These are phyloP conservation scores for Conticribra guillardii DNA, from an alignment of 108 stramenopile species.

Conservation along the genomic window DNA sequence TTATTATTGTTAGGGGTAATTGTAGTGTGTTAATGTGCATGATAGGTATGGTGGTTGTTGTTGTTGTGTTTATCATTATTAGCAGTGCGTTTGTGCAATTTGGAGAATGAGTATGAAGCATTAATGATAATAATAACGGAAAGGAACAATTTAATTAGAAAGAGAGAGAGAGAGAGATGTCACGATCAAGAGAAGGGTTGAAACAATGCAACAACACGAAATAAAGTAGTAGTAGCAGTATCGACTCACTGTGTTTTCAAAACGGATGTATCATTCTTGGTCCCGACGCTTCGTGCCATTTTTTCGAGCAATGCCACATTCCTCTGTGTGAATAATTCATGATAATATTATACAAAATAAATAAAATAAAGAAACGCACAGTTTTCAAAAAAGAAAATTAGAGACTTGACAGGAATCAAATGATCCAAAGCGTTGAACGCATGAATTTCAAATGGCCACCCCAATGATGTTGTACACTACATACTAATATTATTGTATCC, in stretches of 20 bases:
- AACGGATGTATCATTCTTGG: slow-evolving; percentile 48
- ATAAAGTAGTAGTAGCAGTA: background rate
- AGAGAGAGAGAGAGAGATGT: too few relatives aligned
- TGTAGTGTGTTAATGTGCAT: too few relatives aligned
- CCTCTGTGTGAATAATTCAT: slow-evolving; percentile 37
- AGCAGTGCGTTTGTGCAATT: too few relatives aligned
- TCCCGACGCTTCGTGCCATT: slow-evolving; percentile 62
- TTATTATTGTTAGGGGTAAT: background rate
- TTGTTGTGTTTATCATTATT: too few relatives aligned
- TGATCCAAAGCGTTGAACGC: background rate
- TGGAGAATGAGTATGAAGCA: too few relatives aligned
- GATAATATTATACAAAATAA: background rate
- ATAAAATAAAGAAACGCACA: background rate
- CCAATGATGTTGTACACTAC: too few relatives aligned
- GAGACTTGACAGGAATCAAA: background rate
- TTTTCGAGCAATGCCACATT: slow-evolving; percentile 84
- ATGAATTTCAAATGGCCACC: background rate
- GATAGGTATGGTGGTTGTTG: too few relatives aligned
- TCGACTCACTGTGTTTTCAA: slow-evolving; percentile 71
- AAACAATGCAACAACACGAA: slow-evolving; percentile 1
- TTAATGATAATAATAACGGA: too few relatives aligned
- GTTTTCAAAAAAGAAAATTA: background rate
- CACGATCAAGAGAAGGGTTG: too few relatives aligned
- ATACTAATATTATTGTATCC: too few relatives aligned
- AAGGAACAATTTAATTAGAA: too few relatives aligned